Conservation (phyloP, 257 asterid species). For the Verbena officinalis region DNA sequence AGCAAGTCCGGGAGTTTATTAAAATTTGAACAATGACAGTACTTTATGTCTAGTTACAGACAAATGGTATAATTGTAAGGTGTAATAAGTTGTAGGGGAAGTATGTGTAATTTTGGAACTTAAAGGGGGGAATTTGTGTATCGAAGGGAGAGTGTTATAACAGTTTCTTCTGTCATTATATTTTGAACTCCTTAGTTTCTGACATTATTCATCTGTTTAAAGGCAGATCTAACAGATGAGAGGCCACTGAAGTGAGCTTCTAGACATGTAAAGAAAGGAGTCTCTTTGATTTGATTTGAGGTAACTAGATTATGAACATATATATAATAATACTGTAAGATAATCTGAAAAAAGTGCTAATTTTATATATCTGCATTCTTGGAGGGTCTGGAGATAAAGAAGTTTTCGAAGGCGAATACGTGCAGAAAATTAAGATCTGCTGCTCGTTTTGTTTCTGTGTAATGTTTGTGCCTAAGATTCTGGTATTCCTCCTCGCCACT, state of each 20-base stretch:
- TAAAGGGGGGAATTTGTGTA: too few relatives aligned
- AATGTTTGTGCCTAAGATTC: not conserved
- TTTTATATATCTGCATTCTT: conserved; percentile 9
- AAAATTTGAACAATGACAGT: too few relatives aligned
- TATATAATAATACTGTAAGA: too few relatives aligned
- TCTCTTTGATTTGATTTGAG: conserved; percentile 17
- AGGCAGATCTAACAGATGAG: conserved; percentile 26
- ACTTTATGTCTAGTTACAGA: too few relatives aligned
- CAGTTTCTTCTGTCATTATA: too few relatives aligned
- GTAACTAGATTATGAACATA: too few relatives aligned
- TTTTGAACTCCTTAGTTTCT: not conserved
- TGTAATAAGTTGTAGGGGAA: too few relatives aligned
- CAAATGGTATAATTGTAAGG: too few relatives aligned
- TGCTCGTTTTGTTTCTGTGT: not conserved
- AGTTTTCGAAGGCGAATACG: not conserved
- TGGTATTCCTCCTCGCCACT: not conserved
- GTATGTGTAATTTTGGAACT: too few relatives aligned
- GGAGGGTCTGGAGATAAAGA: conserved; percentile 24
- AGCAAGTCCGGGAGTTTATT: too few relatives aligned
- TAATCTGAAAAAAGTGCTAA: too few relatives aligned
- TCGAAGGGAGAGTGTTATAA: not conserved
- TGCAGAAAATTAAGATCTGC: not conserved
- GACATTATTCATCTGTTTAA: conserved; percentile 1
- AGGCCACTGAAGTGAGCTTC: conserved; percentile 23
- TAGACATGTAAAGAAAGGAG: conserved; percentile 5